Percentiles rank a stretch among this genome's conserved stretches.
Conservation (phyloP, 2,329 filamentous ascomycete species). For the Pezicula radicicola region DNA sequence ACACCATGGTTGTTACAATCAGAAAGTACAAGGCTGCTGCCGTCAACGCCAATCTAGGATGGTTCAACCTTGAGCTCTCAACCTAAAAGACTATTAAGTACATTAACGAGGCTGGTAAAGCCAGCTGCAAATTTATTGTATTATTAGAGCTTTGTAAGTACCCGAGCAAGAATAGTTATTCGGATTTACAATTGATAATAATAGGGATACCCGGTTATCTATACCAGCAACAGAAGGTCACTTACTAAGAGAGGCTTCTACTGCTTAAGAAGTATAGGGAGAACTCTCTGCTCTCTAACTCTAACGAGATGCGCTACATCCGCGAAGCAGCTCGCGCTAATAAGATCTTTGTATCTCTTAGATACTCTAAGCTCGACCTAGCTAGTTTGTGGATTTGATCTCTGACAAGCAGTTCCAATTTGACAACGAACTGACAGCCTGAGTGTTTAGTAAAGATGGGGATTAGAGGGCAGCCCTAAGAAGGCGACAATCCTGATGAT, state of each 20-base stretch:
- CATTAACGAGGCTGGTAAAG: constrained; percentile 49
- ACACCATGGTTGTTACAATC: constrained; percentile 36
- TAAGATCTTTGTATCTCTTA: constrained; percentile 49
- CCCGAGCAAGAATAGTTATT: neutral
- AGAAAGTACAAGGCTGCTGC: constrained; percentile 52
- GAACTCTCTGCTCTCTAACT: constrained; percentile 48
- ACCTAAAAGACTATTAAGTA: constrained; percentile 49
- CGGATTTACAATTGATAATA: constrained; percentile 2
- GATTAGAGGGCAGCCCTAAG: no score
- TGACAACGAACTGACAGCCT: no score
- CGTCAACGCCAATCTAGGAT: constrained; percentile 45
- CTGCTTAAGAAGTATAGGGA: constrained; percentile 45
- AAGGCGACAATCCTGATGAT: no score
- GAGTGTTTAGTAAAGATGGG: no score
- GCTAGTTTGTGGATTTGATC: constrained; percentile 50
- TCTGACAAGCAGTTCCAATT: no score
- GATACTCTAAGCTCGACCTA: constrained; percentile 50
- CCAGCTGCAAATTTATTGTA: constrained; percentile 50
- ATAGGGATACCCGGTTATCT: constrained; percentile 49
- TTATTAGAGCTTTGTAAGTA: constrained; percentile 51
- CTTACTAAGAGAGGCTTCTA: constrained; percentile 37
- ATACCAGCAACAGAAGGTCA: constrained; percentile 52
- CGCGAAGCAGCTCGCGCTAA: constrained; percentile 43
- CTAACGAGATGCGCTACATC: constrained; percentile 52
- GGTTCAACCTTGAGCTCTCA: constrained; percentile 50